Evolutionary conservation across 352 stramenopile genomes (phyloP).

Genomic region (Phytophthora sansomeana): DNA sequence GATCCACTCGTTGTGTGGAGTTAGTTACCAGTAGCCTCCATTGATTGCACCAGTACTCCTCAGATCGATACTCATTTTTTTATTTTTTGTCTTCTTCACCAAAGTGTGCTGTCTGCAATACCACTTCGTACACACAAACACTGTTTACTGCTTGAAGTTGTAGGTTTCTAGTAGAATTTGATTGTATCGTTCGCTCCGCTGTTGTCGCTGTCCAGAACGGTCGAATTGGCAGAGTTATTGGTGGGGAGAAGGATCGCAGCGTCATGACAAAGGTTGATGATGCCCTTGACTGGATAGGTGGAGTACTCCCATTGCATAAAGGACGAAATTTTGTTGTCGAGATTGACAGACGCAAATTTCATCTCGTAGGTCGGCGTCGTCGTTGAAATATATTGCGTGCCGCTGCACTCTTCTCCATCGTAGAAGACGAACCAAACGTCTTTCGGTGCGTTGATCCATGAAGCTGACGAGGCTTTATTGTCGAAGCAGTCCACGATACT

Average conservation of each 20-base stretch:
- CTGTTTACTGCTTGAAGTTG: too few species aligned
- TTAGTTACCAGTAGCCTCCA: too few species aligned
- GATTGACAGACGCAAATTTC: slow-evolving; percentile 21
- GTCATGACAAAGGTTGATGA: slow-evolving; percentile 30
- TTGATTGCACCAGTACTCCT: too few species aligned
- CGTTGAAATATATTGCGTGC: slow-evolving; percentile 12
- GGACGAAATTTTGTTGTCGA: slow-evolving; percentile 40
- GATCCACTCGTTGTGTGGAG: too few species aligned
- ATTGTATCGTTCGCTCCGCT: neutral
- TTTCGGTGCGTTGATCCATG: slow-evolving; percentile 29
- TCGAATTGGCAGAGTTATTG: slow-evolving; percentile 3
- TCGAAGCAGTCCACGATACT: slow-evolving; percentile 33
- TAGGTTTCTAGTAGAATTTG: neutral
- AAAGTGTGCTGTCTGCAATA: too few species aligned
- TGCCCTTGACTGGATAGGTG: slow-evolving; percentile 14
- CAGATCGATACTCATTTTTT: too few species aligned
- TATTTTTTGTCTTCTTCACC: too few species aligned
- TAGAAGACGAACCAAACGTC: slow-evolving; percentile 32
- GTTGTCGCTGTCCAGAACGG: neutral
- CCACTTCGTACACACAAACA: too few species aligned
- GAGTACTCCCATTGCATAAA: slow-evolving; percentile 42
- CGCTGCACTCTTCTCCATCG: slow-evolving; percentile 24
- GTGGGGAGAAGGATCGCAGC: slow-evolving; percentile 2
- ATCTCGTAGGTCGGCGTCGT: slow-evolving; percentile 14
- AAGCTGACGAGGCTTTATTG: slow-evolving; percentile 28